These are phyloP conservation scores for Trypanosoma avium DNA, from an alignment of 208 protist genomes.

Conservation along the genomic window DNA sequence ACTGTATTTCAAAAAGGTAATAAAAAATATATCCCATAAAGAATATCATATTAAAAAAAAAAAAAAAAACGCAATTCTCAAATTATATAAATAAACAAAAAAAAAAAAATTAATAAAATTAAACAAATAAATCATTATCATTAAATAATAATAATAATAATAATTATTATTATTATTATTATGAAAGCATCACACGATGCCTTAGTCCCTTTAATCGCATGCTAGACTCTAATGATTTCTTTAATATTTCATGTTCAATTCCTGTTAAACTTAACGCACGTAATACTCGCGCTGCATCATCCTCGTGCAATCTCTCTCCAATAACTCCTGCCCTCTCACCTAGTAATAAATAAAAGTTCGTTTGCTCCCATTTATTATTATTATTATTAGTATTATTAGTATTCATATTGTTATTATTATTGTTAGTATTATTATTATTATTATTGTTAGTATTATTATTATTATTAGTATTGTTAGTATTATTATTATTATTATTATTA, in stretches of 20 bases:
- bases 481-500: background rate
- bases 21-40: too few relatives aligned
- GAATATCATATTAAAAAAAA: background rate
- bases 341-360: slow-evolving; percentile 59
- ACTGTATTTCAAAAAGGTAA: too few relatives aligned
- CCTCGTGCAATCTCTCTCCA: slow-evolving; percentile 44
- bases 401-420: too few relatives aligned
- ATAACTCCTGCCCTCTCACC: slow-evolving; percentile 53
- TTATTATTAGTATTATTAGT: too few relatives aligned
- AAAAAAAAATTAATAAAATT: too few relatives aligned
- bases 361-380: background rate
- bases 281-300: slow-evolving; percentile 61
- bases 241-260: slow-evolving; percentile 57
- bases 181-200: slow-evolving; percentile 23
- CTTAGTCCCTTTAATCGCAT: slow-evolving; percentile 55
- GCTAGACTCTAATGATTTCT: slow-evolving; percentile 52
- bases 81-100: too few relatives aligned
- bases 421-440: background rate
- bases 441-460: background rate
- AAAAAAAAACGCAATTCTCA: too few relatives aligned
- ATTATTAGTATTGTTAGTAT: background rate
- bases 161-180: too few relatives aligned
- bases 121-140: too few relatives aligned
- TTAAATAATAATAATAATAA: too few relatives aligned
- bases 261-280: slow-evolving; percentile 51